A percentile compares a stretch with the other conserved stretches of the same genome.
Conservation (phyloP, 495 filamentous ascomycete genomes). For the Penicillium goetzii region DNA sequence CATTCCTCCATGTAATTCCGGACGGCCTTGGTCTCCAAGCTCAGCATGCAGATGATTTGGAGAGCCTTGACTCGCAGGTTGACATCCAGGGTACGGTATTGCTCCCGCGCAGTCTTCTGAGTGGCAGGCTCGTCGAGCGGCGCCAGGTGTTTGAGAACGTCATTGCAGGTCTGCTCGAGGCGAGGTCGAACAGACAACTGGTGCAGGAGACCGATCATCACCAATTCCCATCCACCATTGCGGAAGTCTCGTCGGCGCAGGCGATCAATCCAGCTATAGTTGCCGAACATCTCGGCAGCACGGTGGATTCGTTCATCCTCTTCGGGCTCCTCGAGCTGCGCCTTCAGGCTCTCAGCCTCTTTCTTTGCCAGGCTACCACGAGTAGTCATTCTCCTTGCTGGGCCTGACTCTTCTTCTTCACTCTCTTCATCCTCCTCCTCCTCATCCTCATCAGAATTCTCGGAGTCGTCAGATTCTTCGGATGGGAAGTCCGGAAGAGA, state of each 20-base stretch:
- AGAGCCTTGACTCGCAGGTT: slow-evolving; percentile 80
- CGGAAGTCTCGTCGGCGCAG: slow-evolving; percentile 83
- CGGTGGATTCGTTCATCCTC: slow-evolving; percentile 61
- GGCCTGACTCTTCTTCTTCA: slow-evolving; percentile 50
- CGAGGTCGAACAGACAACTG: slow-evolving; percentile 78
- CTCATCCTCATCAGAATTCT: slow-evolving; percentile 57
- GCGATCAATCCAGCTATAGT: slow-evolving; percentile 81
- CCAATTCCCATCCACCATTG: slow-evolving; percentile 88
- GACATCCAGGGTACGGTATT: slow-evolving; percentile 76
- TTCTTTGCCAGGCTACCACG: slow-evolving; percentile 82
- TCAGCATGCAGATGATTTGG: slow-evolving; percentile 85
- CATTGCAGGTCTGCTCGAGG: slow-evolving; percentile 71
- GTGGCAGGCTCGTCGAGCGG: slow-evolving; percentile 75
- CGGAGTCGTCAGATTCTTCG: slow-evolving; percentile 61
- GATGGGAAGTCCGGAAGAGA: slow-evolving; percentile 75
- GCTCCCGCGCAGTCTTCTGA: slow-evolving; percentile 67
- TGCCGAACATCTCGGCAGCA: slow-evolving; percentile 71
- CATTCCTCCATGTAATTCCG: slow-evolving; percentile 89
- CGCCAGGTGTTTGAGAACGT: slow-evolving; percentile 75
- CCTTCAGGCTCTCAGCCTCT: slow-evolving; percentile 67
- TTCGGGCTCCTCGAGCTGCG: slow-evolving; percentile 39
- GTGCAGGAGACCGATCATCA: slow-evolving; percentile 83
- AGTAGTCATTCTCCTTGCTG: slow-evolving; percentile 73
- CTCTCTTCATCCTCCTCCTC: slow-evolving; percentile 46
- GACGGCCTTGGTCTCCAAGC: slow-evolving; percentile 81